Evolutionary conservation across 1,284 basidiomycete species (phyloP).

Genomic region (Melanopsichium pennsylvanicum): DNA sequence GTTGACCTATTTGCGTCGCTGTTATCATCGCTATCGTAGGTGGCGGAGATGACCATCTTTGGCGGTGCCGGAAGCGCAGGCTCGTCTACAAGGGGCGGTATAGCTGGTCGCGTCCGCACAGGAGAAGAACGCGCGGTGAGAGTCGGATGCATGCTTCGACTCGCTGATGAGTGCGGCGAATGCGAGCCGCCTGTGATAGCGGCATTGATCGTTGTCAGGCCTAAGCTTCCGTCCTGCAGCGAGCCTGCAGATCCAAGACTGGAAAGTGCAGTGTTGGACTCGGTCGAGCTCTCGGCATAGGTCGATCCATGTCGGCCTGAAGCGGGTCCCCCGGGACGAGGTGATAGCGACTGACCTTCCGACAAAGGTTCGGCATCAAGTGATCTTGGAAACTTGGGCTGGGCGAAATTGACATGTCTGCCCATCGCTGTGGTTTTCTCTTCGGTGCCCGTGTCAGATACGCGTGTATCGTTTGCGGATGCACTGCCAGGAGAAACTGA

Average conservation of each 20-base stretch:
- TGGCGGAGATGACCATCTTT: conserved; percentile 27
- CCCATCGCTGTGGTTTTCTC: conserved; percentile 15
- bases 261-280: conserved; percentile 39
- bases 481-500: not conserved
- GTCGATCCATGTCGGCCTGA: conserved; percentile 9
- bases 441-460: not conserved
- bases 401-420: conserved; percentile 30
- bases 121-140: conserved; percentile 37
- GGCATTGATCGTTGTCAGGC: conserved; percentile 39
- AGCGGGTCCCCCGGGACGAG: conserved; percentile 5
- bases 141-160: conserved; percentile 15
- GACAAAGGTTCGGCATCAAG: conserved; percentile 16
- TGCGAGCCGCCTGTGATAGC: conserved; percentile 35
- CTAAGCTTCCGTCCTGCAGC: conserved; percentile 37
- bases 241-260: conserved; percentile 40
- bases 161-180: conserved; percentile 27
- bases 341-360: conserved; percentile 19
- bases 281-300: conserved; percentile 46
- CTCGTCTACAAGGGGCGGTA: conserved; percentile 6
- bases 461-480: not conserved
- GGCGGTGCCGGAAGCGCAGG: conserved; percentile 18
- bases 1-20: conserved; percentile 13
- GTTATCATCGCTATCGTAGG: conserved; percentile 34
- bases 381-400: not conserved
- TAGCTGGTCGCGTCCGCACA: conserved; percentile 9